These are phyloP conservation scores for Terana coerulea DNA, from an alignment of 768 basidiomycete genomes.

Conservation along the genomic window DNA sequence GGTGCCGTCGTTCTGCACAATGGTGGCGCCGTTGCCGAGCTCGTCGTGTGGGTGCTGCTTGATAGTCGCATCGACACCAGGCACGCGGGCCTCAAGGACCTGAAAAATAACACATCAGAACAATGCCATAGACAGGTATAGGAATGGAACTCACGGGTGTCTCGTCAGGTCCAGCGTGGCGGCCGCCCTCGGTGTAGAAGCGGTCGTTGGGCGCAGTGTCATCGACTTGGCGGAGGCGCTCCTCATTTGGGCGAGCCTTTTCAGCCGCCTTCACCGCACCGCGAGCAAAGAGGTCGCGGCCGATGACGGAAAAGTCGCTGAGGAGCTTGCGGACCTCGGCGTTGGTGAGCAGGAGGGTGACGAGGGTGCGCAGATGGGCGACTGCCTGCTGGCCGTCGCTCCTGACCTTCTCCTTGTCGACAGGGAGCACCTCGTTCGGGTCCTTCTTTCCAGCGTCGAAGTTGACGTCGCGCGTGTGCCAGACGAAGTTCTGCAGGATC, in stretches of 20 bases:
- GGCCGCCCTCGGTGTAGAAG: slow-evolving; percentile 49
- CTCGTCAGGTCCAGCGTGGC: slow-evolving; percentile 39
- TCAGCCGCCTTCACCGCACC: slow-evolving; percentile 69
- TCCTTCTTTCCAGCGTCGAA: slow-evolving; percentile 40
- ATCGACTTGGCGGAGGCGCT: slow-evolving; percentile 61
- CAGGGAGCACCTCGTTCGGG: slow-evolving; percentile 38
- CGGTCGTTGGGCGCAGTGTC: slow-evolving; percentile 64
- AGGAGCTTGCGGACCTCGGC: slow-evolving; percentile 89
- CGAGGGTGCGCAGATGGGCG: slow-evolving; percentile 82
- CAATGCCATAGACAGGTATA: not conserved
- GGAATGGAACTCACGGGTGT: slow-evolving; percentile 34
- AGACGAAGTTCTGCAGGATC: slow-evolving; percentile 87
- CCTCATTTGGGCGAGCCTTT: slow-evolving; percentile 59
- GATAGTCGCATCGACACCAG: slow-evolving; percentile 38
- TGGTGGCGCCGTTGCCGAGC: slow-evolving; percentile 31
- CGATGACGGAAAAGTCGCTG: slow-evolving; percentile 71
- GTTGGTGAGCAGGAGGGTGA: slow-evolving; percentile 87
- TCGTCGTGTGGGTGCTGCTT: slow-evolving; percentile 52
- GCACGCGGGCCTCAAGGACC: slow-evolving; percentile 41
- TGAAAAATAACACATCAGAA: not conserved
- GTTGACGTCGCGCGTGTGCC: slow-evolving; percentile 63
- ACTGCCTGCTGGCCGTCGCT: slow-evolving; percentile 49
- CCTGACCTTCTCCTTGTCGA: slow-evolving; percentile 43
- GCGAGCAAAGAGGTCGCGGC: slow-evolving; percentile 79
- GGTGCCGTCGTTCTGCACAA: slow-evolving; percentile 31